phyloP scores from a whole-genome alignment of 192 early-diverging fungal species.

The Mortierella alpina region DNA sequence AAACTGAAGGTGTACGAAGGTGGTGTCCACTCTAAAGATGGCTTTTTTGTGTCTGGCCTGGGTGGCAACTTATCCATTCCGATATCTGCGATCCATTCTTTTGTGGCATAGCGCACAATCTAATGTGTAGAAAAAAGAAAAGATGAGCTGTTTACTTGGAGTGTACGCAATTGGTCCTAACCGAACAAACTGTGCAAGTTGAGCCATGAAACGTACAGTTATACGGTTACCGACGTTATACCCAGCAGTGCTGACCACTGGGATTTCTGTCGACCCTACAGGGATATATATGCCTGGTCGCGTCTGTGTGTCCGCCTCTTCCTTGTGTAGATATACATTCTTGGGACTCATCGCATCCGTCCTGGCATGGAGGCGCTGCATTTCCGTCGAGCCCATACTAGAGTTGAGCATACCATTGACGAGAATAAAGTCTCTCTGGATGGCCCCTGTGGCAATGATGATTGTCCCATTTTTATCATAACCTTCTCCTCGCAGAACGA shows the following conservation, averaged over 20 bases:
- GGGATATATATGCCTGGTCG: conserved; percentile 19
- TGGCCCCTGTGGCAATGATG: conserved; percentile 39
- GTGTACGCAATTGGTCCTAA: neutral
- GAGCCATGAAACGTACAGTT: conserved; percentile 20
- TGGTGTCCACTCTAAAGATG: conserved; percentile 37
- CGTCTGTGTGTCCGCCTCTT: conserved; percentile 35
- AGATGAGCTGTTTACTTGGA: no score
- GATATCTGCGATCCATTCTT: conserved; percentile 38
- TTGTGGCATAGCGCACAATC: conserved; percentile 42
- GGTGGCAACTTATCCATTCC: conserved; percentile 42
- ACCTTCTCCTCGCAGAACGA: conserved; percentile 45
- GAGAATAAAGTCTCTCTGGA: conserved; percentile 45
- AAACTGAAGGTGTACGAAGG: conserved; percentile 44
- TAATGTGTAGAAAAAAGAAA: neutral
- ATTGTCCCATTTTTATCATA: conserved; percentile 38
- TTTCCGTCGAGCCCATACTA: conserved; percentile 35
- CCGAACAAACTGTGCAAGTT: no score
- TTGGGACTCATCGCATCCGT: conserved; percentile 38
- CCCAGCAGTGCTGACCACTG: conserved; percentile 29
- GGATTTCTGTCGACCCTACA: conserved; percentile 28
- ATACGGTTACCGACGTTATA: conserved; percentile 43
- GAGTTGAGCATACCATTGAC: conserved; percentile 47
- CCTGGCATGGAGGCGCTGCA: conserved; percentile 30
- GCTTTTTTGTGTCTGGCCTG: conserved; percentile 6
- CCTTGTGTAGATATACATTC: conserved; percentile 37